Percentiles rank a stretch among this genome's conserved stretches.
Evolutionary conservation across 495 filamentous ascomycete species (phyloP).

Genomic region (Penicillium simplicissimum): DNA sequence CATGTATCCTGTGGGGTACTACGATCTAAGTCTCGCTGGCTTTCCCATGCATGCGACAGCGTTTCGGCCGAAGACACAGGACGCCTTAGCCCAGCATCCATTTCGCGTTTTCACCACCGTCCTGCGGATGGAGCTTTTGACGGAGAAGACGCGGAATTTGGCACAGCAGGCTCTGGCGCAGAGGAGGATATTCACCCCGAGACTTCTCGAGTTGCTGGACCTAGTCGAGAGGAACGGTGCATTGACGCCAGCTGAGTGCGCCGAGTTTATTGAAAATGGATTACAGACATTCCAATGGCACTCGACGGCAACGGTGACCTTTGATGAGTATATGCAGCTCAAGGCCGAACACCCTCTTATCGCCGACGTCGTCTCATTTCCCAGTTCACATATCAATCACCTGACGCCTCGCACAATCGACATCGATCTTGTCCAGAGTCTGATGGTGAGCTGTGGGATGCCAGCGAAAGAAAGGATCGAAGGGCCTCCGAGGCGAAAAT

Average conservation of each 20-base stretch:
- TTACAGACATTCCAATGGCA: constrained; percentile 45
- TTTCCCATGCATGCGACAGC: constrained; percentile 48
- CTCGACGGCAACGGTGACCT: constrained; percentile 35
- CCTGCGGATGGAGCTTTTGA: constrained; percentile 39
- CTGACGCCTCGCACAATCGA: constrained; percentile 47
- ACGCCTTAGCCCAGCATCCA: constrained; percentile 34
- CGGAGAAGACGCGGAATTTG: constrained; percentile 26
- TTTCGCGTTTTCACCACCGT: constrained; percentile 49
- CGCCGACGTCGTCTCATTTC: constrained; percentile 46
- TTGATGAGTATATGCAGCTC: constrained; percentile 39
- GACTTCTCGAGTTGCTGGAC: constrained; percentile 30
- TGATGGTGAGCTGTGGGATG: constrained; percentile 36
- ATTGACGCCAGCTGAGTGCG: constrained; percentile 21
- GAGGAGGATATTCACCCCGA: constrained; percentile 39
- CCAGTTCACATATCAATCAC: constrained; percentile 46
- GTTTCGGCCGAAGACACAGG: constrained; percentile 36
- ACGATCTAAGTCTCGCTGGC: constrained; percentile 41
- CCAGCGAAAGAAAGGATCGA: constrained; percentile 44
- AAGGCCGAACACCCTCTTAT: constrained; percentile 42
- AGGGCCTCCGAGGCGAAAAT: constrained; percentile 37
- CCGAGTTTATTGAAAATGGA: constrained; percentile 37
- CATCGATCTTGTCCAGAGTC: constrained; percentile 39
- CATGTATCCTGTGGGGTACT: constrained; percentile 48
- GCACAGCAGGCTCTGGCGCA: constrained; percentile 29
- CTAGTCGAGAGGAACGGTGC: constrained; percentile 23